Base-by-base conservation (phyloP, 2,329 filamentous ascomycete genomes). In the Neoscytalidium dimidiatum region DNA sequence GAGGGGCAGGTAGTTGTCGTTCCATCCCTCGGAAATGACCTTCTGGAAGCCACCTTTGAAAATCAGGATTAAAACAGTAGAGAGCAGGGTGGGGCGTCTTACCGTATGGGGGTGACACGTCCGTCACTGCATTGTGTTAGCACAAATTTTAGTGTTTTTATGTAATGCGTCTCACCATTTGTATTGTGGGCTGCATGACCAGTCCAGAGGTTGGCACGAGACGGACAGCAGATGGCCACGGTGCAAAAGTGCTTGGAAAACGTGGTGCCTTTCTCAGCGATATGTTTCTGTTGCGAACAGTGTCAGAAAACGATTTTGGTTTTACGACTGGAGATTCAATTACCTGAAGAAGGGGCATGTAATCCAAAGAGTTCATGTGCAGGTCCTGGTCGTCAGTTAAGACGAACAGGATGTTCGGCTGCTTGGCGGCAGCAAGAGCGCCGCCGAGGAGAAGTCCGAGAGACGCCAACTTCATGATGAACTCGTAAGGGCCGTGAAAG, bases 121-220 rank as follows among this genome's bases (percentile, higher is more conserved):
- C 82, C 0, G 89, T 91, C 1, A 91, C 60, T 63, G 26, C 8
- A 9, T 29, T 0, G 26, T 21, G 31, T 52, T 23, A 52, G 26
- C 2, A 44, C 7, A n/a, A 53, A 21, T 1, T 6, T 9, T 21
- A 1, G 33, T 11, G 43, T 11, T 8, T 7, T 3, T 29, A 13
- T 2, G 17, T 3, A 4, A 41, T 0, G 23, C 8, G 11, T 21
- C 60, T 41, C 31, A 63, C 60, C 87, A 68, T 91, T 91, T 0
- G 88, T 90, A 68, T 90, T 91, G 69, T 92, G 89, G 0, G 88
- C 86, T 6, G 86, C 83, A 70, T 85, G 86, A 0, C 89, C 89
- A 0, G 88, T 90, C 83, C 84, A 86, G 1, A 91, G 74, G 14
- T 83, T 86, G 2, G 89, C 89, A 1, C 89, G 81, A 0, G 88